Evolutionary conservation across 441 rosid genomes (phyloP).

Genomic region (Croton laevigatus): DNA sequence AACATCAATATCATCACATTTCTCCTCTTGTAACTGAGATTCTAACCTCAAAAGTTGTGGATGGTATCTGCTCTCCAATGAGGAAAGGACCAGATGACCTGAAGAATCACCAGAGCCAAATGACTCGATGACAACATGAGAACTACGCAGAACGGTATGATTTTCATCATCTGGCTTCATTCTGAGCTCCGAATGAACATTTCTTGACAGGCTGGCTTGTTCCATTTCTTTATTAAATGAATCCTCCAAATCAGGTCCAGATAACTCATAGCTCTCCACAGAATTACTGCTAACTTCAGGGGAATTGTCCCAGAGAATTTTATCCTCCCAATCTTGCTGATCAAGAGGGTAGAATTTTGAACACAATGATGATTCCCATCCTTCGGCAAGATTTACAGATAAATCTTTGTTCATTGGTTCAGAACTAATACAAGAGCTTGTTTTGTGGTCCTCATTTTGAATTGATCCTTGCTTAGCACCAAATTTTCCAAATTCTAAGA

Average conservation of each 20-base stretch:
- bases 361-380: conserved; percentile 49
- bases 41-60: conserved; percentile 94
- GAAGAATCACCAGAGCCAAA: conserved; percentile 42
- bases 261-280: conserved; percentile 39
- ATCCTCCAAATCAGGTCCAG: conserved; percentile 38
- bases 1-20: conserved; percentile 27
- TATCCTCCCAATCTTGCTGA: conserved; percentile 94
- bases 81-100: conserved; percentile 24
- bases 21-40: conserved; percentile 45
- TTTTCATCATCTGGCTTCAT: conserved; percentile 35
- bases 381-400: conserved; percentile 35
- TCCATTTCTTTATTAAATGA: conserved; percentile 37
- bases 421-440: conserved; percentile 52
- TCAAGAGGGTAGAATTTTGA: conserved; percentile 66
- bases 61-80: conserved; percentile 48
- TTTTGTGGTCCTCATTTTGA: conserved; percentile 35
- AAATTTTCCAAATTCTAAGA: conserved; percentile 35
- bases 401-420: conserved; percentile 65
- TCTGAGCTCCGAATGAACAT: conserved; percentile 33
- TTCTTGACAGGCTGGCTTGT: conserved; percentile 31
- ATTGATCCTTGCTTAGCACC: conserved; percentile 36
- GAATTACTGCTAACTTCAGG: conserved; percentile 47
- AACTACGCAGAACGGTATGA: conserved; percentile 32
- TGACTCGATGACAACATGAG: conserved; percentile 54
- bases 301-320: conserved; percentile 77